Base-by-base conservation (phyloP, 2,329 filamentous ascomycete species). In the Cladophialophora carrionii region DNA sequence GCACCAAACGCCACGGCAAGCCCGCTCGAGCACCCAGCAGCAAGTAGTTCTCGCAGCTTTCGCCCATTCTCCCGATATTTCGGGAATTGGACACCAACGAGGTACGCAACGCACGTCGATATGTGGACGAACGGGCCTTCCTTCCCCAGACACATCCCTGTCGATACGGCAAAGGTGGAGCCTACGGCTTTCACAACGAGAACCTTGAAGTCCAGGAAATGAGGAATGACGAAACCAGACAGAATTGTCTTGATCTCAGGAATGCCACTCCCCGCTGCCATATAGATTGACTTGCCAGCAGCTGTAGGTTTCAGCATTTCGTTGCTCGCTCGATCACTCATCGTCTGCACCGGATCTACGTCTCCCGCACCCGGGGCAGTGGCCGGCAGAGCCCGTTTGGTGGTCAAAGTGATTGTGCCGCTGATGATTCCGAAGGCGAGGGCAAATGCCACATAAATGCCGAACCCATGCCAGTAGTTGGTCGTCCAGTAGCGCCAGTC, bases 81-180 rank as follows among this genome's bases (percentile, higher is more conserved):
- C 0, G 83, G 81, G 51, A 87, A 83, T n/a, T 75, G 65, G 20
- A 72, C 78, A 8, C 80, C 82, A 0, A 86, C 79, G 2, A 86
- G 76, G 68, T 84, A 82, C 7, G 84, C 84, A 0, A 84, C 81
- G 69, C 84, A 86, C 1, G 84, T 85, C 0, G 83, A 84, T 41
- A 87, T 87, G 72, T 87, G 85, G 1, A 87, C 84, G 68, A 87
- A 87, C 0, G 84, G 85, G 0, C 85, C 85, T 78, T 87, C 85
- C 75, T 87, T 87, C 0, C 85, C 85, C 4, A 87, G 74, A 70
- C 82, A 86, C 82, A 87, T 84, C 14, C 84, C 84, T 0, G 84
- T 85, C 0, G 83, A 80, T 1, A 87, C 85, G 0, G 84, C 84
- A 68, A 87, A 86, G 5, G 83, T 76, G 1, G 84, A 81, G 10